Evolutionary conservation across 331 rosid species (phyloP).

Genomic region (Phaseolus coccineus): DNA sequence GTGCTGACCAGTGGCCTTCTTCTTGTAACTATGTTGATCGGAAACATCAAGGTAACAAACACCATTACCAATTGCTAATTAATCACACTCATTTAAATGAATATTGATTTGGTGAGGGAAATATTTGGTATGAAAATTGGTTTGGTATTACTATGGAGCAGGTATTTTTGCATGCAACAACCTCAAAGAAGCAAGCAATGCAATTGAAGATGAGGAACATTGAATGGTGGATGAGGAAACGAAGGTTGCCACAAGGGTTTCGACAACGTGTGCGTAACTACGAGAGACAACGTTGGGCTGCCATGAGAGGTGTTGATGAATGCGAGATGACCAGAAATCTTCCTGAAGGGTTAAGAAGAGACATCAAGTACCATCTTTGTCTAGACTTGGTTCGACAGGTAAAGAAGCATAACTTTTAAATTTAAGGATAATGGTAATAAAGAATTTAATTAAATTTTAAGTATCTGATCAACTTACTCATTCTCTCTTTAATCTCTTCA

Average conservation of each 20-base stretch:
- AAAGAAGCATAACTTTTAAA: neutral
- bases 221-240: constrained; percentile 98
- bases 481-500: too few species aligned
- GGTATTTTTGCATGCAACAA: constrained; percentile 96
- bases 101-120: too few species aligned
- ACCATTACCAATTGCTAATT: too few species aligned
- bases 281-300: constrained; percentile 95
- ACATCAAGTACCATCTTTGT: constrained; percentile 91
- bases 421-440: too few species aligned
- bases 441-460: too few species aligned
- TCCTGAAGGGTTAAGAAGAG: constrained; percentile 88
- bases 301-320: constrained; percentile 93
- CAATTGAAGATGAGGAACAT: constrained; percentile 90
- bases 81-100: too few species aligned
- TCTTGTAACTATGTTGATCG: constrained; percentile 93
- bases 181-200: constrained; percentile 95
- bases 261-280: constrained; percentile 81
- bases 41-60: constrained; percentile 79
- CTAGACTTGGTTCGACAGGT: constrained; percentile 89
- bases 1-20: constrained; percentile 92
- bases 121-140: too few species aligned
- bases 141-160: constrained; percentile 20
- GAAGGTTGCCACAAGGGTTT: constrained; percentile 69
- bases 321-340: constrained; percentile 80
- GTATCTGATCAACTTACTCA: too few species aligned